Base-by-base conservation (phyloP, 2,329 filamentous ascomycete species). In the Pyrenophora tritici-repentis region DNA sequence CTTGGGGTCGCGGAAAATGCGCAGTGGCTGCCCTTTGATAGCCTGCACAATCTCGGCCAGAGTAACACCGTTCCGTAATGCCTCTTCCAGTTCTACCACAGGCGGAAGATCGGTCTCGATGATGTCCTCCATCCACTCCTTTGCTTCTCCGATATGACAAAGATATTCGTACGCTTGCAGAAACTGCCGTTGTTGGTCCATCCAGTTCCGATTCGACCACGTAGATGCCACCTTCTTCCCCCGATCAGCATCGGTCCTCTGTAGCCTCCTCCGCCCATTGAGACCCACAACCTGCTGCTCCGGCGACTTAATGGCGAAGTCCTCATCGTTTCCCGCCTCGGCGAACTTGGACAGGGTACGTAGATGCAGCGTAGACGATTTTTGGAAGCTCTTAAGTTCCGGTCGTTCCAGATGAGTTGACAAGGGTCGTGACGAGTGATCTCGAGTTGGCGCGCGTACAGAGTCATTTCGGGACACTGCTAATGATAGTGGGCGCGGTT, bases 151-250 rank as follows among this genome's bases (percentile, higher is more conserved):
- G 60, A 99, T 97, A 70, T 99, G 94, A 71, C 94, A 99, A 32
- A 99, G 87, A 71, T 99, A 99, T 73, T 99, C 94, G 70, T 99
- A 99, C 6, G 94, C 94, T 73, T 96, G 90, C 45, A 99, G 77
- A 67, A 97, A 97, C 72, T 97, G 93, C 20, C 94, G 85, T 71
- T 99, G 93, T 71, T 96, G 94, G 73, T 99, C 94, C 93, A 99
- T 99, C 94, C 94, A 99, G 71, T 93, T 96, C 42, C 89, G 85
- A 16, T 87, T 86, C 57, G 90, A 85, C 87, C 91, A 94, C 41
- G 80, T 76, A 36, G 79, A 75, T 17, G 78, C 74, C 14, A 76
- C 76, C 60, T 81, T 85, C 56, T 83, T 83, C 45, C 26, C 26
- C 26, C 75, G 77, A 43, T 76, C 74, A 16, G 79, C 82, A 65